These are phyloP conservation scores for Psilocybe subaeruginosa DNA, from an alignment of 768 basidiomycete genomes.

Conservation along the genomic window DNA sequence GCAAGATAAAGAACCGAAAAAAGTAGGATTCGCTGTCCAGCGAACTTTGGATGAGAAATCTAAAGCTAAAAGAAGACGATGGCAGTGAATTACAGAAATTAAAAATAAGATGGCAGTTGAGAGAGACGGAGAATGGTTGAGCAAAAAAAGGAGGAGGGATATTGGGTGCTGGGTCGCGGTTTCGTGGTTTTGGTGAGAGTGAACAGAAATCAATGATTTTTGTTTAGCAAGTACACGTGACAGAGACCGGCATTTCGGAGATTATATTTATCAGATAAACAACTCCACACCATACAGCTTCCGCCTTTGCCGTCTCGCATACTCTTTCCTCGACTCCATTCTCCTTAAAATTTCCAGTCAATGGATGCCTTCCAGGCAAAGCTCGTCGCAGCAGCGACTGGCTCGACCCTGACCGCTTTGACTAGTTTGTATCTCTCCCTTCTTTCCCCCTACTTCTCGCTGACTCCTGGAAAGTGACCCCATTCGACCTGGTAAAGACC, in stretches of 20 bases:
- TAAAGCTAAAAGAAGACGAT: neutral
- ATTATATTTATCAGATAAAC: conserved; percentile 38
- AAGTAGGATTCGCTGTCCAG: conserved; percentile 5
- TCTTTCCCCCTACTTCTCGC: neutral
- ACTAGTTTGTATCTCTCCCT: conserved; percentile 58
- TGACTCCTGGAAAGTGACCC: conserved; percentile 77
- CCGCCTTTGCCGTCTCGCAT: conserved; percentile 1
- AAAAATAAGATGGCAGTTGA: conserved; percentile 10
- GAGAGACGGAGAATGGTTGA: conserved; percentile 1
- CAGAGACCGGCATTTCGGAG: conserved; percentile 10
- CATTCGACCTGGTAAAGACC: conserved; percentile 98
- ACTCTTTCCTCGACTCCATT: conserved; percentile 9
- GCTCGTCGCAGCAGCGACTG: conserved; percentile 76
- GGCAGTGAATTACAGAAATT: conserved; percentile 19
- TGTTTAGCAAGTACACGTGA: conserved; percentile 24
- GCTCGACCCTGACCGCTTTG: conserved; percentile 79
- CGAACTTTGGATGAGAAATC: conserved; percentile 13
- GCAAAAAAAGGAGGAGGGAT: neutral
- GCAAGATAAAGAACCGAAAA: conserved; percentile 10
- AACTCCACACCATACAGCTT: conserved; percentile 5
- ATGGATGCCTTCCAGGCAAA: conserved; percentile 84
- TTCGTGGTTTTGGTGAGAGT: conserved; percentile 29
- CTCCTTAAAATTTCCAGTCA: conserved; percentile 16
- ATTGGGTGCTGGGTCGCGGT: conserved; percentile 10
- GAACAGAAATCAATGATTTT: conserved; percentile 22